Conservation (phyloP, 257 asterid genomes). For the Forsythia suspensa region DNA sequence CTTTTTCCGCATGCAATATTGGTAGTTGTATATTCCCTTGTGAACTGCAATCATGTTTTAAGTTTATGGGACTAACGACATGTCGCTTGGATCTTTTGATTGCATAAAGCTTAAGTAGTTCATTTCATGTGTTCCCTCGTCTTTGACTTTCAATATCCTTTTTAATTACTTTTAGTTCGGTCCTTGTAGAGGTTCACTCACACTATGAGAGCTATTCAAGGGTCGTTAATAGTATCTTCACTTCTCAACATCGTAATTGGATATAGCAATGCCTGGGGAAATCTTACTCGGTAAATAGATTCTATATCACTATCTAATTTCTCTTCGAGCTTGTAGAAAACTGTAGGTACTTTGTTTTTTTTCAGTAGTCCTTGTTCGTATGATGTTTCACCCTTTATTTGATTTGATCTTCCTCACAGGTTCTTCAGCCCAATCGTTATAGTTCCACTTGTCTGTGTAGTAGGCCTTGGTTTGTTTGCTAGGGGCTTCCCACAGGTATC, state of each 20-base stretch:
- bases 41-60: neutral
- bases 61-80: neutral
- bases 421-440: conserved; percentile 70
- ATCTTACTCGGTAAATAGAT: conserved; percentile 62
- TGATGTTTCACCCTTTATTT: neutral
- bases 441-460: conserved; percentile 82
- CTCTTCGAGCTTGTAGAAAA: neutral
- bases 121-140: conserved; percentile 1
- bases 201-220: conserved; percentile 92
- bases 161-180: conserved; percentile 21
- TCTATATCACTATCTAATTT: conserved; percentile 5
- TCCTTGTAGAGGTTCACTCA: conserved; percentile 80
- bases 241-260: conserved; percentile 79
- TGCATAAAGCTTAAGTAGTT: neutral
- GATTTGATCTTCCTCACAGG: conserved; percentile 38
- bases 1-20: neutral
- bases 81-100: neutral
- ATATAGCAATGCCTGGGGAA: conserved; percentile 80
- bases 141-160: conserved; percentile 5
- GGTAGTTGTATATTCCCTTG: neutral
- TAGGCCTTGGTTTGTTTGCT: conserved; percentile 85
- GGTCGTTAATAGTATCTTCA: conserved; percentile 88
- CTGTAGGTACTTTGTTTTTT: neutral
- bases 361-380: neutral
- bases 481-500: conserved; percentile 89